Evolutionary conservation across 495 filamentous ascomycete species (phyloP).

Genomic region (Neurospora sp.): DNA sequence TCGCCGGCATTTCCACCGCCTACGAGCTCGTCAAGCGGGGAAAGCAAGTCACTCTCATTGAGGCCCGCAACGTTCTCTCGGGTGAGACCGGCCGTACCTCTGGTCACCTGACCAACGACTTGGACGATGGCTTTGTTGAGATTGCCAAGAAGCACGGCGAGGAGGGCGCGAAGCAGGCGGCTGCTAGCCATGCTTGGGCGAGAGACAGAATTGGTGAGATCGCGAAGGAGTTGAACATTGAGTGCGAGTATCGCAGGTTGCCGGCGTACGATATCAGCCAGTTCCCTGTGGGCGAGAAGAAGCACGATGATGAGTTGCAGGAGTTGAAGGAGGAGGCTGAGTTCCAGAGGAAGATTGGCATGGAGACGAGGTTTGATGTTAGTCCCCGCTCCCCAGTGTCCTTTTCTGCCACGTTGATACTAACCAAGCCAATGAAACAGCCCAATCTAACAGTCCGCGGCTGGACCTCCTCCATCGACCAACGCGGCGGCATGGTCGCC

Average conservation of each 20-base stretch:
- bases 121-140: constrained; percentile 42
- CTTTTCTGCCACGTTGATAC: too few relatives aligned
- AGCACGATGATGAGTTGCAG: constrained; percentile 30
- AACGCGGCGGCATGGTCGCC: constrained; percentile 38
- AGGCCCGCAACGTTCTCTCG: constrained; percentile 42
- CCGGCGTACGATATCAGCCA: constrained; percentile 35
- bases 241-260: constrained; percentile 45
- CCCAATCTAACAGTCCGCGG: constrained; percentile 29
- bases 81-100: constrained; percentile 45
- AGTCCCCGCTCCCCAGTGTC: neutral
- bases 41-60: constrained; percentile 38
- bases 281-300: constrained; percentile 19
- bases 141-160: constrained; percentile 43
- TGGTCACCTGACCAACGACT: constrained; percentile 42
- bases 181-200: constrained; percentile 46
- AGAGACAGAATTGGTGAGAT: constrained; percentile 40
- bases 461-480: constrained; percentile 38
- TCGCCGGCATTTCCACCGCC: constrained; percentile 42
- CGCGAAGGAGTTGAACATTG: constrained; percentile 33
- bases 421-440: neutral
- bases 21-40: constrained; percentile 45
- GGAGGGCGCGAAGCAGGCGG: constrained; percentile 35
- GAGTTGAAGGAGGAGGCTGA: constrained; percentile 31
- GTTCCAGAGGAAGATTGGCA: constrained; percentile 29
- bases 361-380: constrained; percentile 30